Evolutionary conservation across 441 rosid species (phyloP), one percentile per base, ranked within the genome.

Genomic region (Breynia disticha): DNA sequence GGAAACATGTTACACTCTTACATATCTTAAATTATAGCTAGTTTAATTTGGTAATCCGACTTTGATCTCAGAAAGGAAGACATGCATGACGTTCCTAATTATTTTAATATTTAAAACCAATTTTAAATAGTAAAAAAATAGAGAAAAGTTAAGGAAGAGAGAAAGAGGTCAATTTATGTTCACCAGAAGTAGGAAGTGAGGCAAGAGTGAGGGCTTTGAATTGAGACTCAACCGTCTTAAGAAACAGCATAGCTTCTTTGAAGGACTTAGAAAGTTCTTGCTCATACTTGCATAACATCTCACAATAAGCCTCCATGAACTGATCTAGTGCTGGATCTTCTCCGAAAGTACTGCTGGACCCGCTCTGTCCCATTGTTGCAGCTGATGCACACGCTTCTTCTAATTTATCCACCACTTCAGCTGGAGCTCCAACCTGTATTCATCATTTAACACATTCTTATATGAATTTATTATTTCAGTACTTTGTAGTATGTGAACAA

Each of bases 231-330:
- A 89, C 78, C 52, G 79, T 85, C 63, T 79, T 82, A 18, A 94
- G 83, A 52, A 94, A 90, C 59, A 80, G 68, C 91, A 85, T 79
- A 65, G 97, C 94, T 72, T 94, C 99, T 21, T 83, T 94, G 69
- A 83, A 79, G 17, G 97, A 97, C 58, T 87, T 90, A 8, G 96
- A 78, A 58, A 94, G 91, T 35, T 90, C 97, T 69, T 87, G 94
- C 72, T 94, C 97, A 20, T 94, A 94, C 71, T 94, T 94, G 16
- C 69, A 79, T 41, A 94, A 77, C 99, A 94, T 94, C 86, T 94
- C 99, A 49, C 96, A 94, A 61, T 94, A 94, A 35, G 99, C 99
- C 64, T 94, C 97, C 99, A 94, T 94, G 79, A 94, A 90, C 71
- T 94, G 97, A 67, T 94, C 99, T 51, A 94, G 86, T 3, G 82